These are phyloP conservation scores for Pichia thaimueangensis DNA, from an alignment of 805 yeast genomes.

Conservation along the genomic window DNA sequence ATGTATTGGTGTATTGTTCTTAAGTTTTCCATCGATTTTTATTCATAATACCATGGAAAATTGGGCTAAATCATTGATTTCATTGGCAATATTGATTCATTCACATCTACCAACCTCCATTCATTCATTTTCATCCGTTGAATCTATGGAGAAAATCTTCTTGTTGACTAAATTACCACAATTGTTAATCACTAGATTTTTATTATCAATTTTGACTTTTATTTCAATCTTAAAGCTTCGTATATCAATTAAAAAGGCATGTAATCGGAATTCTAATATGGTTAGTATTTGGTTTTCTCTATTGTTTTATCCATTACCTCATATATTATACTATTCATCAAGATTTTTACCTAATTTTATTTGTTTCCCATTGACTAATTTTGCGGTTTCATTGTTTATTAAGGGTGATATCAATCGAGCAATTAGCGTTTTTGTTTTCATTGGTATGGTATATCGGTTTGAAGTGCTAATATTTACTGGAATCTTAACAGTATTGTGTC, in stretches of 20 bases:
- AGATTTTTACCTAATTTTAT: constrained; percentile 85
- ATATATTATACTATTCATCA: constrained; percentile 70
- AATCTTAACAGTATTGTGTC: constrained; percentile 37
- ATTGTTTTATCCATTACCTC: constrained; percentile 66
- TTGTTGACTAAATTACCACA: constrained; percentile 38
- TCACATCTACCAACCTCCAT: constrained; percentile 2
- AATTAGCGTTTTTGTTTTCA: constrained; percentile 50
- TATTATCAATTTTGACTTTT: constrained; percentile 44
- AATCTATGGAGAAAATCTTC: not conserved
- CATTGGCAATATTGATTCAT: not conserved
- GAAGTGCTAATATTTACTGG: constrained; percentile 58
- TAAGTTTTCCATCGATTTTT: constrained; percentile 33
- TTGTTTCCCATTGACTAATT: constrained; percentile 65
- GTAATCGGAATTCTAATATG: constrained; percentile 16
- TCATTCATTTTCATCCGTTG: not conserved
- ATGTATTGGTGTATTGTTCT: constrained; percentile 54
- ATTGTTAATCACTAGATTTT: constrained; percentile 50
- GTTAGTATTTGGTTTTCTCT: constrained; percentile 54
- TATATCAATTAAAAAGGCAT: constrained; percentile 27
- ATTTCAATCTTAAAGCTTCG: constrained; percentile 49
- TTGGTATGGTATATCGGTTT: constrained; percentile 63
- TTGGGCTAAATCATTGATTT: constrained; percentile 3
- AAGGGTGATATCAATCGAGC: constrained; percentile 41
- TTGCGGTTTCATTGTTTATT: constrained; percentile 46
- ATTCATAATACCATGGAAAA: constrained; percentile 1